These are phyloP conservation scores for Physcomitrium patens DNA, from an alignment of 225 moss, liverwort and hornwort species.

Conservation along the genomic window DNA sequence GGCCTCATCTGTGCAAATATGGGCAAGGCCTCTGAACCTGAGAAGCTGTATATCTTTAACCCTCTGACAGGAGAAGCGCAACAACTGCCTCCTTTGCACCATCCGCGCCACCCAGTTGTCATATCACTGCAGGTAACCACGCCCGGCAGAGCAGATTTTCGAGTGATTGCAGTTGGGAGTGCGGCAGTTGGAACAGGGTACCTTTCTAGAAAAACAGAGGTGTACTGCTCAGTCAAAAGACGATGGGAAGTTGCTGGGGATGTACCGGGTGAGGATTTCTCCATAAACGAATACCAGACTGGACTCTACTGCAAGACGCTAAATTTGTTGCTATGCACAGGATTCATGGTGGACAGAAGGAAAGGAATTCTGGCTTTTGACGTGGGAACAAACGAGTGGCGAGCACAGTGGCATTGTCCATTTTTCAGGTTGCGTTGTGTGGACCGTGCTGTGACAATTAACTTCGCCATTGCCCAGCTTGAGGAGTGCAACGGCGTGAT, in stretches of 20 bases:
- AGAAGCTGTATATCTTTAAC: slow-evolving; percentile 30
- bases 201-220: slow-evolving; percentile 44
- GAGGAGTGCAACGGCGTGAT: slow-evolving; percentile 26
- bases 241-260: slow-evolving; percentile 32
- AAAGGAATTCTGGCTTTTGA: slow-evolving; percentile 33
- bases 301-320: slow-evolving; percentile 20
- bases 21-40: slow-evolving; percentile 6
- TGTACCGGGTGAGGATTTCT: slow-evolving; percentile 35
- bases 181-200: slow-evolving; percentile 27
- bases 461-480: slow-evolving; percentile 44
- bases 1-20: slow-evolving; percentile 32
- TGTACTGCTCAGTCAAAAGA: slow-evolving; percentile 27
- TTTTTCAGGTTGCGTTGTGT: background rate
- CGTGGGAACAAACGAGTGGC: slow-evolving; percentile 17
- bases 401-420: slow-evolving; percentile 23
- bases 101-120: background rate
- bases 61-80: background rate
- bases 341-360: slow-evolving; percentile 29
- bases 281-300: slow-evolving; percentile 42
- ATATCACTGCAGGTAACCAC: background rate
- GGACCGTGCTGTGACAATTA: background rate
- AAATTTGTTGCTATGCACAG: slow-evolving; percentile 25
- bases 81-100: background rate
- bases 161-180: slow-evolving; percentile 39
- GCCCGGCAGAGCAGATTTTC: background rate